Percentiles rank a stretch among this genome's conserved stretches.
These are phyloP conservation scores for Oryza brachyantha DNA, from an alignment of 176 grass and related monocot genomes.

Conservation along the genomic window DNA sequence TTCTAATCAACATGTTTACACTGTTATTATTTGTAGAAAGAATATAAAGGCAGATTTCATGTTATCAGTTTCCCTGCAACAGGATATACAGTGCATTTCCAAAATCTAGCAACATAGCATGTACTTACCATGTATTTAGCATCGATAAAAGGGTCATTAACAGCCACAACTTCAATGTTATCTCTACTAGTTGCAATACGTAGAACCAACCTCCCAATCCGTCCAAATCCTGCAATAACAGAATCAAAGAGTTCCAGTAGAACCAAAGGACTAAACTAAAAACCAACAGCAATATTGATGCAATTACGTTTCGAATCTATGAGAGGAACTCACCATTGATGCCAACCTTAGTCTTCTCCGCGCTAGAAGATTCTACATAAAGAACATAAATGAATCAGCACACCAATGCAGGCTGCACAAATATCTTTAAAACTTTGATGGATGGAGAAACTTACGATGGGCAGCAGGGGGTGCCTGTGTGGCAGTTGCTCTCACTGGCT, in stretches of 20 bases:
- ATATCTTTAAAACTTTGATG: background rate
- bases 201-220: conserved; percentile 89
- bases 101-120: background rate
- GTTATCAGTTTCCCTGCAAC: background rate
- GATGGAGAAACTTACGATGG: conserved; percentile 40
- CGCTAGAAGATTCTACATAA: conserved; percentile 50
- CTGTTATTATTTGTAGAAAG: background rate
- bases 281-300: background rate
- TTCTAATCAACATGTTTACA: background rate
- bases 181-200: conserved; percentile 84
- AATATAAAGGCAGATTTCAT: background rate
- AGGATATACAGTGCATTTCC: background rate
- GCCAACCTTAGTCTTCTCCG: conserved; percentile 65
- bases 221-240: conserved; percentile 70
- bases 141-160: conserved; percentile 98
- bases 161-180: conserved; percentile 95
- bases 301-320: background rate
- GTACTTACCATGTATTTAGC: conserved; percentile 91
- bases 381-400: background rate
- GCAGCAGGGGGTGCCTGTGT: conserved; percentile 48
- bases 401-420: background rate
- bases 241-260: background rate
- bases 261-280: background rate
- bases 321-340: conserved; percentile 69
- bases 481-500: conserved; percentile 63